These are phyloP conservation scores for Pinguiococcus pyrenoidosus DNA, from an alignment of 108 stramenopile genomes.

Conservation along the genomic window DNA sequence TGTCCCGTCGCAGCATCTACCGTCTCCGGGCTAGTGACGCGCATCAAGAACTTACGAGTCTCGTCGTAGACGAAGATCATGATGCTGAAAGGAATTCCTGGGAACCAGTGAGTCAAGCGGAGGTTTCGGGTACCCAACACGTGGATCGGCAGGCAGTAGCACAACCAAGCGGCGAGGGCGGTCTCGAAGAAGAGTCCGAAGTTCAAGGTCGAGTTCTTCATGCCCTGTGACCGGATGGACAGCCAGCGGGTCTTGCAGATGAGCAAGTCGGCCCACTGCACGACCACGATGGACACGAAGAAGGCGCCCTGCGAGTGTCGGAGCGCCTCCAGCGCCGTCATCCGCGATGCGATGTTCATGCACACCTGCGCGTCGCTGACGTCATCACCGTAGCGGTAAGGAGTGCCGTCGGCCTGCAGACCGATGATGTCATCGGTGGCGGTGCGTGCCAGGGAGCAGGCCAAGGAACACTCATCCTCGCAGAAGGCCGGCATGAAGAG, in stretches of 20 bases:
- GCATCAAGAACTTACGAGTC: conserved; percentile 34
- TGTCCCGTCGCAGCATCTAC: conserved; percentile 20
- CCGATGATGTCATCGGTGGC: no score
- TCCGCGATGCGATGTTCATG: conserved; percentile 28
- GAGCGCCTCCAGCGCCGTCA: conserved; percentile 19
- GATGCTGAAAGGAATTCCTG: conserved; percentile 25
- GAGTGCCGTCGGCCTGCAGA: neutral
- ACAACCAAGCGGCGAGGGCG: conserved; percentile 26
- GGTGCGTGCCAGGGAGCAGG: no score
- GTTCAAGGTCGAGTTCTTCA: conserved; percentile 33
- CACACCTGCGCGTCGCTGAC: neutral
- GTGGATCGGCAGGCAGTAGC: conserved; percentile 25
- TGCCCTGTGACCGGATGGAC: conserved; percentile 26
- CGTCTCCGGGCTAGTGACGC: conserved; percentile 24
- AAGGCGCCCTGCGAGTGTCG: conserved; percentile 27
- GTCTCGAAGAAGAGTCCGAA: conserved; percentile 38
- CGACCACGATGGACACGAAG: conserved; percentile 32
- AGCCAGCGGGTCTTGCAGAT: conserved; percentile 39
- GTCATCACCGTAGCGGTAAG: neutral
- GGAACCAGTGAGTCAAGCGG: conserved; percentile 30
- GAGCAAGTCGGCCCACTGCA: conserved; percentile 35
- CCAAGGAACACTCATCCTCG: conserved; percentile 1
- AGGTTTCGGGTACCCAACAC: conserved; percentile 26
- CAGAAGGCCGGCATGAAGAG: neutral
- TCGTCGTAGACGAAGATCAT: conserved; percentile 33